Conservation (phyloP, 2,329 filamentous ascomycete genomes). For the Aspergillus hiratsukae region DNA sequence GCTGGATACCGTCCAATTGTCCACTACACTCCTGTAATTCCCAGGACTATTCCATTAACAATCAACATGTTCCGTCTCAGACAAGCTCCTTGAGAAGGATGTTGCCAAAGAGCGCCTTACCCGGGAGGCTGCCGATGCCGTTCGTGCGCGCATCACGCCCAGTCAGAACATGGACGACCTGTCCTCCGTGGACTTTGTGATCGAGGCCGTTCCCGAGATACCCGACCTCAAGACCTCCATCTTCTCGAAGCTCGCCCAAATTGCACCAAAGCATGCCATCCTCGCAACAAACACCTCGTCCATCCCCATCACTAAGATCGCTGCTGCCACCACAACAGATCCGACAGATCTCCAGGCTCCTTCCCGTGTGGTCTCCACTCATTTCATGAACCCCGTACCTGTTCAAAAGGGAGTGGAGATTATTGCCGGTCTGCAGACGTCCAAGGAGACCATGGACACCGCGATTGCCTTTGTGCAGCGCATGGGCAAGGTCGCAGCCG, state of each 20-base stretch:
- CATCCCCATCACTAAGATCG: conserved; percentile 94
- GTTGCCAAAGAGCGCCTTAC: conserved; percentile 82
- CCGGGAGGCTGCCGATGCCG: conserved; percentile 70
- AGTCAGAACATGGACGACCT: conserved; percentile 73
- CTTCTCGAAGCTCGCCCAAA: conserved; percentile 74
- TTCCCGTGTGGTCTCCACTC: conserved; percentile 86
- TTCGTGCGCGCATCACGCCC: conserved; percentile 64
- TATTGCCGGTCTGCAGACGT: conserved; percentile 90
- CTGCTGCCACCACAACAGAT: conserved; percentile 74
- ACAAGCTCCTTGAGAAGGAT: conserved; percentile 91
- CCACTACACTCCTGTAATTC: background rate
- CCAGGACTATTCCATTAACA: background rate
- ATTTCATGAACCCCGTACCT: conserved; percentile 99
- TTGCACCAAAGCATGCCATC: conserved; percentile 79
- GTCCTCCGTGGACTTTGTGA: conserved; percentile 86
- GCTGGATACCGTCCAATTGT: background rate
- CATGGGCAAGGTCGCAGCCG: conserved; percentile 89
- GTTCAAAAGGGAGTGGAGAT: conserved; percentile 97
- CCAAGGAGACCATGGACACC: conserved; percentile 71
- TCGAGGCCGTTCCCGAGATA: conserved; percentile 95
- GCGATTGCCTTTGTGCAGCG: conserved; percentile 80
- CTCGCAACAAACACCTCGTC: conserved; percentile 98
- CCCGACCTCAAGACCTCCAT: conserved; percentile 81
- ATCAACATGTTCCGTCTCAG: conserved; percentile 41
- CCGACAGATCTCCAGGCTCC: conserved; percentile 75